These are phyloP conservation scores for Phytophthora cactorum DNA, from an alignment of 352 stramenopile genomes.

Conservation along the genomic window DNA sequence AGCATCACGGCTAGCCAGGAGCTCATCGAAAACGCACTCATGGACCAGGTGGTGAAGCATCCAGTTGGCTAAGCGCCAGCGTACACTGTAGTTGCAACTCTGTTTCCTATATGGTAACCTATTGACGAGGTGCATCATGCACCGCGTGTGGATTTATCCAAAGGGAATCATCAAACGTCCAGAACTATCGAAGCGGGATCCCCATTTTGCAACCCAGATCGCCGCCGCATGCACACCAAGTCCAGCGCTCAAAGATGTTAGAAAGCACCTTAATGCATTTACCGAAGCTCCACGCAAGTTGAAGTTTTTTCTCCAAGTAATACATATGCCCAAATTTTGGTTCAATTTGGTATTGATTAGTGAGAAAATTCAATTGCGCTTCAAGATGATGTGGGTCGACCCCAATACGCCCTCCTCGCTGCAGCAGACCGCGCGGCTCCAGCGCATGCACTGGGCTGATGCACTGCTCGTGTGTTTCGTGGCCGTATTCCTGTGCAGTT, in stretches of 20 bases:
- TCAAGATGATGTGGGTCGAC: constrained; percentile 36
- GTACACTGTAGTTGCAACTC: background rate
- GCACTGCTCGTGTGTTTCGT: constrained; percentile 47
- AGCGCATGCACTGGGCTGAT: constrained; percentile 43
- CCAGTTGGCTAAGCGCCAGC: constrained; percentile 9
- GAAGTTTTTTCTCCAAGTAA: background rate
- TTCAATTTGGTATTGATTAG: too few species aligned
- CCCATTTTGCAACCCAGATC: background rate
- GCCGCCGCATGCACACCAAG: too few species aligned
- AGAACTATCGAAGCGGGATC: background rate
- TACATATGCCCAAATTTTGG: constrained; percentile 2
- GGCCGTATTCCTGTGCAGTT: constrained; percentile 53
- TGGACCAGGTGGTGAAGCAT: constrained; percentile 35
- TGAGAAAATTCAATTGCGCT: constrained; percentile 13
- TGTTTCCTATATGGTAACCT: background rate
- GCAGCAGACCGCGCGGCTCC: constrained; percentile 20
- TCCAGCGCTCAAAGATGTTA: too few species aligned
- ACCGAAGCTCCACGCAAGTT: background rate
- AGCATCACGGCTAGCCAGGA: constrained; percentile 42
- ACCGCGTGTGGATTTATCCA: too few species aligned
- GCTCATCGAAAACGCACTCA: constrained; percentile 45
- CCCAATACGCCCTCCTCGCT: constrained; percentile 16
- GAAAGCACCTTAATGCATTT: too few species aligned
- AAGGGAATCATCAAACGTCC: too few species aligned
- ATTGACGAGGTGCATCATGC: background rate